A percentile compares a stretch with the other conserved stretches of the same genome.
phyloP scores from a whole-genome alignment of 2,329 filamentous ascomycete genomes.

The Metarhizium brunneum region DNA sequence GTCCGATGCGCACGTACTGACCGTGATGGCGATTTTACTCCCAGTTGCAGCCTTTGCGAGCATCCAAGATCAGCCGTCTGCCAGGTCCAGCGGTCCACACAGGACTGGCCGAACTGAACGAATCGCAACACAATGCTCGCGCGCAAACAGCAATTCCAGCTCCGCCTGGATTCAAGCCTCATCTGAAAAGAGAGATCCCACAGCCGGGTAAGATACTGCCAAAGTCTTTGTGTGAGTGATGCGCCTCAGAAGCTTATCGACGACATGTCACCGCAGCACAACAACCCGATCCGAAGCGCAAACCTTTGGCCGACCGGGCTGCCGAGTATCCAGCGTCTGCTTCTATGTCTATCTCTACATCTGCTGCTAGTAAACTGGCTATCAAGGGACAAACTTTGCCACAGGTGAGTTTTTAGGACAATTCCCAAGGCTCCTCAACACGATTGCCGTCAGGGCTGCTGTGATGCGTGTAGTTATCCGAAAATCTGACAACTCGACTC shows the following conservation, averaged over 20 bases:
- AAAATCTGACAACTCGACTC: constrained; percentile 5
- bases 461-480: not conserved
- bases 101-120: constrained; percentile 43
- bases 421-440: not conserved
- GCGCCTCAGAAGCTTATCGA: not conserved
- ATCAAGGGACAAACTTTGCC: constrained; percentile 36
- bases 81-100: constrained; percentile 18
- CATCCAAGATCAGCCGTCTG: constrained; percentile 22
- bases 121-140: constrained; percentile 52
- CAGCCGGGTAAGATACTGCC: constrained; percentile 29
- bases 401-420: constrained; percentile 13
- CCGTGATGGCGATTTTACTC: not conserved
- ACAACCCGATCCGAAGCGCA: constrained; percentile 51
- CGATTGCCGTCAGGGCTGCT: not conserved
- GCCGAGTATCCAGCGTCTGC: constrained; percentile 34
- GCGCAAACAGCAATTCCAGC: constrained; percentile 32
- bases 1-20: not conserved
- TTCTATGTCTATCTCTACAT: constrained; percentile 8
- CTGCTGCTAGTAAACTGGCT: constrained; percentile 26
- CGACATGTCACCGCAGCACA: constrained; percentile 29
- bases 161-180: constrained; percentile 25
- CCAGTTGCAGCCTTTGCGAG: constrained; percentile 16
- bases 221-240: not conserved
- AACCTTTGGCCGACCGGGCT: constrained; percentile 45
- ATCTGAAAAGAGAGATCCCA: constrained; percentile 42